A percentile compares a stretch with the other conserved stretches of the same genome.
phyloP scores from a whole-genome alignment of 78 protist species.

The Diacronema lutheri region DNA sequence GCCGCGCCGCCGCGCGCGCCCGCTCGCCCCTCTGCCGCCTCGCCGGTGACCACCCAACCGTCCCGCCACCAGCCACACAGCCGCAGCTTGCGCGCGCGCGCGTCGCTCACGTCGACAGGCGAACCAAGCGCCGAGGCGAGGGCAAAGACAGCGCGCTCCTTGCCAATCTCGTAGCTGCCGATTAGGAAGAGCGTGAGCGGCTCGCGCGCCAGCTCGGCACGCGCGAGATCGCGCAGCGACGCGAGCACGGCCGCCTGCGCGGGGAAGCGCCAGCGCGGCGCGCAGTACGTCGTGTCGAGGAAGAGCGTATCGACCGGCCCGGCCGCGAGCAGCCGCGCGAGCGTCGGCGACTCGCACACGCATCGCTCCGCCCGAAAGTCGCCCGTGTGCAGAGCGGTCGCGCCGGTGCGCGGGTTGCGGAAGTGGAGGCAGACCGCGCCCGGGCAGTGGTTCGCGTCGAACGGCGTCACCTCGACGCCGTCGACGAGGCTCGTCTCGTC shows the following conservation, averaged over 20 bases:
- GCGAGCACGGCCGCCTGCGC: neutral
- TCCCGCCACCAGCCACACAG: neutral
- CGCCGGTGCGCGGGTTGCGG: neutral
- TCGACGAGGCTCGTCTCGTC: neutral
- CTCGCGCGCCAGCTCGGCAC: neutral
- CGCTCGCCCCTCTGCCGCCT: neutral
- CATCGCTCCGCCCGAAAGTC: neutral
- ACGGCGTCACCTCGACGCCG: neutral
- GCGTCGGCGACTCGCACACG: neutral
- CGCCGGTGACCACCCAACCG: neutral
- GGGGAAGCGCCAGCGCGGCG: neutral
- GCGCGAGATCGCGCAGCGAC: neutral
- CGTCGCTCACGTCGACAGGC: neutral
- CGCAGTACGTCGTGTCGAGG: neutral
- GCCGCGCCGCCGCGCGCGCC: neutral
- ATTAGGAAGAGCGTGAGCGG: conserved; percentile 16
- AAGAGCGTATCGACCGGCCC: neutral
- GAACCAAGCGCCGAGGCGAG: neutral
- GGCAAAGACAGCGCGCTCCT: neutral
- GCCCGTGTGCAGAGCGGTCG: conserved; percentile 21
- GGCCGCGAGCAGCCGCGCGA: neutral
- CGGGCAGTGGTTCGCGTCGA: conserved; percentile 28
- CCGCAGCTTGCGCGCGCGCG: neutral
- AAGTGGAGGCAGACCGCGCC: conserved; percentile 12
- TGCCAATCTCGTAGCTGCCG: conserved; percentile 23